Percentiles rank a stretch among this genome's conserved stretches.
Conservation (phyloP, 768 basidiomycete species). For the Coprinopsis sp. region DNA sequence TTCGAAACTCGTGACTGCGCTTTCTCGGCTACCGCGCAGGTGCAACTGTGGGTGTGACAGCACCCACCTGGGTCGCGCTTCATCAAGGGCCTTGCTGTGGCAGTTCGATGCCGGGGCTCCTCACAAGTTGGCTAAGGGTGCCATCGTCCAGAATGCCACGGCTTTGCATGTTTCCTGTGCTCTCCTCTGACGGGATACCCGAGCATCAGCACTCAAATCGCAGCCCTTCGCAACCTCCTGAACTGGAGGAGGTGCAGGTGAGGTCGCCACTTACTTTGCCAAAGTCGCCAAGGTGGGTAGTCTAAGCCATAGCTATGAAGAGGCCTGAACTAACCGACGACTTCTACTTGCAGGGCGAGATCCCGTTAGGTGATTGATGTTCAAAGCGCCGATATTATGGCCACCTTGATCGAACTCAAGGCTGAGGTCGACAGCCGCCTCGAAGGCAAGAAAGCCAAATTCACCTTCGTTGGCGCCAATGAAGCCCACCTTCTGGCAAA, state of each 20-base stretch:
- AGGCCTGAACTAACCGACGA: background rate
- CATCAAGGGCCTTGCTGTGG: slow-evolving; percentile 52
- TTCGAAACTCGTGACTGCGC: slow-evolving; percentile 58
- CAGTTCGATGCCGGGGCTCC: slow-evolving; percentile 52
- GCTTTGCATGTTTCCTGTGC: slow-evolving; percentile 62
- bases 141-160: slow-evolving; percentile 53
- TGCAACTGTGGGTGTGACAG: slow-evolving; percentile 56
- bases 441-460: slow-evolving; percentile 13
- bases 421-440: slow-evolving; percentile 49
- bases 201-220: slow-evolving; percentile 68
- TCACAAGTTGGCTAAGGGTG: slow-evolving; percentile 52
- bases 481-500: slow-evolving; percentile 73
- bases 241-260: slow-evolving; percentile 33
- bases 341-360: slow-evolving; percentile 34
- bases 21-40: slow-evolving; percentile 61
- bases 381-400: slow-evolving; percentile 67
- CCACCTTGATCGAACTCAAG: slow-evolving; percentile 61
- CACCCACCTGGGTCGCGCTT: slow-evolving; percentile 47
- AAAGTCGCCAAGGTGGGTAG: slow-evolving; percentile 40
- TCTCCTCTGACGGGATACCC: slow-evolving; percentile 30
- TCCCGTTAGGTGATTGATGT: slow-evolving; percentile 60
- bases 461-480: slow-evolving; percentile 52
- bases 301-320: background rate
- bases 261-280: slow-evolving; percentile 37
- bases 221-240: slow-evolving; percentile 50